Evolutionary conservation across 768 basidiomycete species (phyloP).

Genomic region (Stropharia rugosoannulata): DNA sequence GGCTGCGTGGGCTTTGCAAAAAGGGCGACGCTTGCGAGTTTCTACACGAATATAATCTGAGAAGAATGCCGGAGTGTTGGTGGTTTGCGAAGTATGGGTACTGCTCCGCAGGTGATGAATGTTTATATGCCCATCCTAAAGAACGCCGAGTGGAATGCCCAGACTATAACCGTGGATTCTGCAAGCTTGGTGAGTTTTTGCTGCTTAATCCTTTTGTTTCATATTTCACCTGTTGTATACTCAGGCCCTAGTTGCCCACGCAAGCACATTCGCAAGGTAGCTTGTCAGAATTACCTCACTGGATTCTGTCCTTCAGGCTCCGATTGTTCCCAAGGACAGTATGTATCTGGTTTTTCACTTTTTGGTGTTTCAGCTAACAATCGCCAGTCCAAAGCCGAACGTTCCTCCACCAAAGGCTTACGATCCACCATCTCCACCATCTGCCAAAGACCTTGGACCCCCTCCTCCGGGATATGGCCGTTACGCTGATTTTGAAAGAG

Average conservation of each 20-base stretch:
- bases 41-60: slow-evolving; percentile 96
- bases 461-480: slow-evolving; percentile 92
- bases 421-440: slow-evolving; percentile 72
- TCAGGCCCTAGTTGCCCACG: slow-evolving; percentile 84
- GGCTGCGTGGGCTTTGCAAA: slow-evolving; percentile 96
- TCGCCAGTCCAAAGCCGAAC: slow-evolving; percentile 70
- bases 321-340: slow-evolving; percentile 90
- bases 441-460: slow-evolving; percentile 79
- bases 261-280: slow-evolving; percentile 89
- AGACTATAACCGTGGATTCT: slow-evolving; percentile 95
- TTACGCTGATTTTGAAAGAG: slow-evolving; percentile 74
- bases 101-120: slow-evolving; percentile 96
- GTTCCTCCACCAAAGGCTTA: slow-evolving; percentile 73
- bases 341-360: slow-evolving; percentile 31
- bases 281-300: slow-evolving; percentile 87
- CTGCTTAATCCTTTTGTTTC: neutral
- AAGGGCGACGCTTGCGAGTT: slow-evolving; percentile 99
- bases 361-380: neutral
- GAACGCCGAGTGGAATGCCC: slow-evolving; percentile 92
- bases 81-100: slow-evolving; percentile 99
- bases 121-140: slow-evolving; percentile 93
- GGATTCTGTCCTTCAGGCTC: slow-evolving; percentile 92
- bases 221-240: slow-evolving; percentile 9
- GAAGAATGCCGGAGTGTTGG: slow-evolving; percentile 99
- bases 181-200: slow-evolving; percentile 74